A percentile compares a stretch with the other conserved stretches of the same genome.
Evolutionary conservation across 1,284 basidiomycete species (phyloP).

Genomic region (Apiotrichum porosum): DNA sequence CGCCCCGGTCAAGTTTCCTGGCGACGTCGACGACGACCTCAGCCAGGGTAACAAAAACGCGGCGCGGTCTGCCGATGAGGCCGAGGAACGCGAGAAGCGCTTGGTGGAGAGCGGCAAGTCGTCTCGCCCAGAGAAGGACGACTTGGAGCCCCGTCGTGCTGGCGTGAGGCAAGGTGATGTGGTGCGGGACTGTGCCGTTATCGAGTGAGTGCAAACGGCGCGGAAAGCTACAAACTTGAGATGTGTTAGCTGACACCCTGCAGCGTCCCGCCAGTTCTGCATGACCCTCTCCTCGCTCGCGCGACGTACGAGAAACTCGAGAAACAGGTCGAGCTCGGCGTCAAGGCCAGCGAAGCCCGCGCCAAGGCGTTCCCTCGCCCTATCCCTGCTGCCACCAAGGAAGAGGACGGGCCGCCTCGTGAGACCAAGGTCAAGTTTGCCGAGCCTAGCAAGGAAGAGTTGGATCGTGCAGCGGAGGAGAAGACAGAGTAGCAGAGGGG

Average conservation of each 20-base stretch:
- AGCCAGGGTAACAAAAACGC: conserved; percentile 1
- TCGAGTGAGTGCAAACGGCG: conserved; percentile 33
- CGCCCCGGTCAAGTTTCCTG: conserved; percentile 37
- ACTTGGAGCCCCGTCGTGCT: conserved; percentile 20
- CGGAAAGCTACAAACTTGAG: background rate
- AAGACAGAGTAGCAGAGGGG: background rate
- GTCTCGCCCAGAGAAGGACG: conserved; percentile 8
- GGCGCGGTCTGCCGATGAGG: background rate
- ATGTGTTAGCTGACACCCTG: conserved; percentile 5
- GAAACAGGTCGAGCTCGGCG: conserved; percentile 34
- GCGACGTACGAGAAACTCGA: conserved; percentile 40
- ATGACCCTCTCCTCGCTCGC: conserved; percentile 27
- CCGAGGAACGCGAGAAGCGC: background rate
- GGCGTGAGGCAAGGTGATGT: conserved; percentile 41
- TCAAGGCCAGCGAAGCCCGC: conserved; percentile 20
- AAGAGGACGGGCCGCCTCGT: background rate
- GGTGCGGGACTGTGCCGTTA: conserved; percentile 41
- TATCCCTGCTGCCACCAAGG: background rate
- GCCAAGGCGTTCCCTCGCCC: conserved; percentile 6
- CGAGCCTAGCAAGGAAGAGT: background rate
- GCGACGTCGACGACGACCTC: conserved; percentile 7
- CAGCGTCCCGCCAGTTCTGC: conserved; percentile 35
- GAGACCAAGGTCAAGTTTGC: conserved; percentile 8
- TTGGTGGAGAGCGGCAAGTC: conserved; percentile 18
- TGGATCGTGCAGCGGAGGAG: background rate